Evolutionary conservation across 1,284 basidiomycete genomes (phyloP).

Genomic region (Puccinia triticina): DNA sequence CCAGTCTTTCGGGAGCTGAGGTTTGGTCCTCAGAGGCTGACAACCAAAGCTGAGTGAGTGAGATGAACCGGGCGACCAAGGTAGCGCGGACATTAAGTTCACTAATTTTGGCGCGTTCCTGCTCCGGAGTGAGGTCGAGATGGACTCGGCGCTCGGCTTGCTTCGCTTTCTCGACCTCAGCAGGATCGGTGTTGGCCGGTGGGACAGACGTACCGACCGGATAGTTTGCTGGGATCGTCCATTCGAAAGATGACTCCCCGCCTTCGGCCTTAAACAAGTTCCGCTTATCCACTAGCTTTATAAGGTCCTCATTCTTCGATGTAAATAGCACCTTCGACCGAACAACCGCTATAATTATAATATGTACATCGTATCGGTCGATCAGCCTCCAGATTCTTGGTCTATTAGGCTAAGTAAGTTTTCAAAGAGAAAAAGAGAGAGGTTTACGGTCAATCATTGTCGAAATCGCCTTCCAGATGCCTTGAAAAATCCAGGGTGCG

Average conservation of each 20-base stretch:
- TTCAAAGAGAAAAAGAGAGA: not conserved
- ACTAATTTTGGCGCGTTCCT: not conserved
- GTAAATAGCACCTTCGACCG: slow-evolving; percentile 36
- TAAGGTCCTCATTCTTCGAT: slow-evolving; percentile 20
- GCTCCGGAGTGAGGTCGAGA: slow-evolving; percentile 2
- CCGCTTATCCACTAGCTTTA: slow-evolving; percentile 17
- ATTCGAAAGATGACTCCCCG: slow-evolving; percentile 19
- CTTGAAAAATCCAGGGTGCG: slow-evolving; percentile 50
- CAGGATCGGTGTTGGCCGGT: not conserved
- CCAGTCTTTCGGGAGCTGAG: not conserved
- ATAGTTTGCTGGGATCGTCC: slow-evolving; percentile 19
- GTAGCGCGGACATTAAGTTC: slow-evolving; percentile 4
- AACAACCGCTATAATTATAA: slow-evolving; percentile 14
- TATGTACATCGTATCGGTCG: no score
- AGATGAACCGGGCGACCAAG: slow-evolving; percentile 2
- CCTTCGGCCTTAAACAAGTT: slow-evolving; percentile 14
- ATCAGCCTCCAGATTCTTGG: no score
- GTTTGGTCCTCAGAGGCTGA: not conserved
- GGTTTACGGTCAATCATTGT: slow-evolving; percentile 48
- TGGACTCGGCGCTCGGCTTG: not conserved
- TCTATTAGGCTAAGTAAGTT: not conserved
- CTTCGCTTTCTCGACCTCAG: not conserved
- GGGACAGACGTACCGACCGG: not conserved
- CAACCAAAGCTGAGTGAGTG: slow-evolving; percentile 21
- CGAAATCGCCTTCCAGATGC: slow-evolving; percentile 46